Conservation (phyloP, 2,329 filamentous ascomycete species). For the Teratosphaeria destructans region DNA sequence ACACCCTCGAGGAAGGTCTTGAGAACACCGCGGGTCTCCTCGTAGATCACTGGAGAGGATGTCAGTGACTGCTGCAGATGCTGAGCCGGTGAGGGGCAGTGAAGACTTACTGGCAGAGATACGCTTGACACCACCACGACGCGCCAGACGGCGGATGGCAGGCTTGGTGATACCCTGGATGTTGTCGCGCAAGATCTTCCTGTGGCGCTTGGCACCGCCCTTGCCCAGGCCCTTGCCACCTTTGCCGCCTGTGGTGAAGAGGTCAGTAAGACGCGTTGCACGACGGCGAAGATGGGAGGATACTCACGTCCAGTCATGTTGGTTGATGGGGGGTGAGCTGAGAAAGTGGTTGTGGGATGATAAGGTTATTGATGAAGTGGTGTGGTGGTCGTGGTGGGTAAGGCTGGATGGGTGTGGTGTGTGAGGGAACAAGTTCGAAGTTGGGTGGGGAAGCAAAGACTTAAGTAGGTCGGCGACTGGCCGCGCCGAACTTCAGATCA, state of each 20-base stretch:
- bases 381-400: slow-evolving; percentile 11
- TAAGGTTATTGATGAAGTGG: slow-evolving; percentile 16
- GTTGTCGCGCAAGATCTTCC: slow-evolving; percentile 99
- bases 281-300: slow-evolving; percentile 5
- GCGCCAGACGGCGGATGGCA: slow-evolving; percentile 93
- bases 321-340: slow-evolving; percentile 19
- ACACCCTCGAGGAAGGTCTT: slow-evolving; percentile 78
- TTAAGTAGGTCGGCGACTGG: neutral
- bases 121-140: slow-evolving; percentile 99
- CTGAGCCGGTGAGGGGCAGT: slow-evolving; percentile 9
- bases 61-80: slow-evolving; percentile 11
- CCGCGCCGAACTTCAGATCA: neutral
- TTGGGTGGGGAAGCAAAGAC: slow-evolving; percentile 1
- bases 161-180: slow-evolving; percentile 99
- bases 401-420: slow-evolving; percentile 12
- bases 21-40: slow-evolving; percentile 71
- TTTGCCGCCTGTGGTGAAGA: slow-evolving; percentile 55
- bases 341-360: neutral
- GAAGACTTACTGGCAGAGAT: slow-evolving; percentile 70
- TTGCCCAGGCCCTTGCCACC: slow-evolving; percentile 97
- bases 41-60: slow-evolving; percentile 58
- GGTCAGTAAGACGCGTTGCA: slow-evolving; percentile 14
- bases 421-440: slow-evolving; percentile 13
- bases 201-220: slow-evolving; percentile 96
- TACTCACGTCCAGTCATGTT: slow-evolving; percentile 44